phyloP scores from a whole-genome alignment of 2,329 filamentous ascomycete genomes.

The Leptographium lundbergii region DNA sequence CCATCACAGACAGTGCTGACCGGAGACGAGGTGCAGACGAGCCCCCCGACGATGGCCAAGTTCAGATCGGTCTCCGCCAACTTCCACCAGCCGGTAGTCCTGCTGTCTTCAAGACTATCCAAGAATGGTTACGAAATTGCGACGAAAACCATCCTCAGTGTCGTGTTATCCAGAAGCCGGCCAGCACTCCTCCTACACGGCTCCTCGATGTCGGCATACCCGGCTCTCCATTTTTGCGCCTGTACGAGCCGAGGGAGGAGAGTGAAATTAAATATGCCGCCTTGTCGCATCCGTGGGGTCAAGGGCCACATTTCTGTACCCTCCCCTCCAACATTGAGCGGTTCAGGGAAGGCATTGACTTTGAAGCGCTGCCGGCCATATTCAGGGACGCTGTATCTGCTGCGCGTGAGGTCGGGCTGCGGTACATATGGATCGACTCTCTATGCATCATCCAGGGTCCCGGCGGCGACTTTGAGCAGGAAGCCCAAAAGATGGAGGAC shows the following conservation, averaged over 20 bases:
- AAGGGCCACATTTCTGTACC: slow-evolving; percentile 9
- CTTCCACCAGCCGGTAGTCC: slow-evolving; percentile 4
- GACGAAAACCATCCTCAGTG: slow-evolving; percentile 5
- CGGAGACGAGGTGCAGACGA: too few relatives aligned
- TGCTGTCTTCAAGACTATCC: slow-evolving; percentile 5
- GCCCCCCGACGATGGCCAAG: background rate
- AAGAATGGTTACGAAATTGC: slow-evolving; percentile 11
- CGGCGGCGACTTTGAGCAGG: slow-evolving; percentile 11
- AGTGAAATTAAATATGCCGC: slow-evolving; percentile 8
- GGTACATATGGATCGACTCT: slow-evolving; percentile 16
- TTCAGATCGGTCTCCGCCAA: slow-evolving; percentile 10
- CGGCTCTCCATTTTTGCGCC: background rate
- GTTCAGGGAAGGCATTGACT: slow-evolving; percentile 1
- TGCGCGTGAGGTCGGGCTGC: slow-evolving; percentile 6
- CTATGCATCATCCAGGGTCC: slow-evolving; percentile 15
- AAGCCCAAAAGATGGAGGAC: slow-evolving; percentile 16
- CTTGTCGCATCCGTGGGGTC: slow-evolving; percentile 17
- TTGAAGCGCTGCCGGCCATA: slow-evolving; percentile 5
- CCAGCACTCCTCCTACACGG: slow-evolving; percentile 10
- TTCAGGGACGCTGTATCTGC: slow-evolving; percentile 10
- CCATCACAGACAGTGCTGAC: background rate
- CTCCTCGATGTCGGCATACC: slow-evolving; percentile 11
- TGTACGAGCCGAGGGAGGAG: background rate
- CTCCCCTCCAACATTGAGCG: background rate
- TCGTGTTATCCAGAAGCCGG: background rate